phyloP scores from a whole-genome alignment of 2,329 filamentous ascomycete species.

The Pseudogymnoascus sp. region DNA sequence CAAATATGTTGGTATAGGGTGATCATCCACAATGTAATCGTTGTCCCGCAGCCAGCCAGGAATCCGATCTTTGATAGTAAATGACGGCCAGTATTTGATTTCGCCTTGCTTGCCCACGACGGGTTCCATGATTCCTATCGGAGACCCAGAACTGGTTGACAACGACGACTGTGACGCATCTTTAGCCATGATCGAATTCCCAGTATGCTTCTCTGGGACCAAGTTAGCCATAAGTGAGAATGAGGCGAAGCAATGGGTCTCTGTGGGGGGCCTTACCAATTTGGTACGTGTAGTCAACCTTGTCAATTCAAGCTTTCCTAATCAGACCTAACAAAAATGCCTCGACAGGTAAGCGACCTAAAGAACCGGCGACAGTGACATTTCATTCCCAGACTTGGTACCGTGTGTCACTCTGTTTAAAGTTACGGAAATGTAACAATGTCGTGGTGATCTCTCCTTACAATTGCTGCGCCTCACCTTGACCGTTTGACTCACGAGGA shows the following conservation, averaged over 20 bases:
- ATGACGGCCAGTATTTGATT: conserved; percentile 16
- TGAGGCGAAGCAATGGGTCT: neutral
- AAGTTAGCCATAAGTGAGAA: neutral
- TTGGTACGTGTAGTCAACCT: neutral
- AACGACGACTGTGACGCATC: neutral
- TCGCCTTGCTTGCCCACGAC: neutral
- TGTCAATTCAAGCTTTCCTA: neutral
- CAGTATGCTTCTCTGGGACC: neutral
- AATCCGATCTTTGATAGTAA: conserved; percentile 21
- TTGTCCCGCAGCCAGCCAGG: conserved; percentile 23
- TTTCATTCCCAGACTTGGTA: neutral
- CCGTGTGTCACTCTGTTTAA: neutral
- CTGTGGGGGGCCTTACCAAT: neutral
- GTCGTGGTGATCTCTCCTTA: neutral
- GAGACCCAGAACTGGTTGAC: neutral
- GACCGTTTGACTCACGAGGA: neutral
- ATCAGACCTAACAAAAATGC: neutral
- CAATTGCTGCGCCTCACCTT: neutral
- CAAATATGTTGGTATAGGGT: conserved; percentile 24
- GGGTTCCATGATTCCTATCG: neutral
- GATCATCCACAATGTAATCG: no score
- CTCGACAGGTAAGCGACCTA: neutral
- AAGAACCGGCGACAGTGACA: neutral
- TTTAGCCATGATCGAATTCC: neutral
- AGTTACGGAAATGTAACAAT: neutral